Percentiles rank a stretch among this genome's conserved stretches.
Evolutionary conservation across 2,329 filamentous ascomycete genomes (phyloP).

Genomic region (Pestalotiopsis sp.): DNA sequence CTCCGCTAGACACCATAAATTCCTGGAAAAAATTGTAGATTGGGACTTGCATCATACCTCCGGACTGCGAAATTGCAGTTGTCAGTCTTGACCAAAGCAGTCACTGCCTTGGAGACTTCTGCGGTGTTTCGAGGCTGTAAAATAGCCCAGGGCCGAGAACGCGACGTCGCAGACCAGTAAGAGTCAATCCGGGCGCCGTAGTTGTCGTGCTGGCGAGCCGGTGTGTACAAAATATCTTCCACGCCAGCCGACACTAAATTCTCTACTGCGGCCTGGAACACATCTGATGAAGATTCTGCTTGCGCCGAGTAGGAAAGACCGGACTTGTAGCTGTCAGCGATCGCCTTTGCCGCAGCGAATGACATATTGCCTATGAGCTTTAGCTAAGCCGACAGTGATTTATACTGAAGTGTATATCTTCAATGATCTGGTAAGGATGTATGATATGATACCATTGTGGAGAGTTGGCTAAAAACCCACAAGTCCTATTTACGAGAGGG

Average conservation of each 20-base stretch:
- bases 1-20: neutral
- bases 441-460: no score
- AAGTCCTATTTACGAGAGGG: no score
- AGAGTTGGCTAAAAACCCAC: no score
- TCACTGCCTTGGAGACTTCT: conserved; percentile 20
- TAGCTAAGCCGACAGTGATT: no score
- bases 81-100: conserved; percentile 14
- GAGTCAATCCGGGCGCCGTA: neutral
- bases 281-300: neutral
- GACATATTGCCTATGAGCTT: neutral
- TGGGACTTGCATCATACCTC: conserved; percentile 13
- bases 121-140: conserved; percentile 20
- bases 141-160: conserved; percentile 18
- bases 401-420: no score
- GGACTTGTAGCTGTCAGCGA: neutral
- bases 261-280: conserved; percentile 5
- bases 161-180: conserved; percentile 15
- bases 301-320: neutral
- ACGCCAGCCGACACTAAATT: conserved; percentile 11
- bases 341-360: neutral
- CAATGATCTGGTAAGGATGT: no score
- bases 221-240: conserved; percentile 12
- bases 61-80: conserved; percentile 17
- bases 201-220: conserved; percentile 12
- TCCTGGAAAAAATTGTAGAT: no score